A percentile compares a stretch with the other conserved stretches of the same genome.
These are phyloP conservation scores for Schizothecium vesticola DNA, from an alignment of 495 filamentous ascomycete species.

Conservation along the genomic window DNA sequence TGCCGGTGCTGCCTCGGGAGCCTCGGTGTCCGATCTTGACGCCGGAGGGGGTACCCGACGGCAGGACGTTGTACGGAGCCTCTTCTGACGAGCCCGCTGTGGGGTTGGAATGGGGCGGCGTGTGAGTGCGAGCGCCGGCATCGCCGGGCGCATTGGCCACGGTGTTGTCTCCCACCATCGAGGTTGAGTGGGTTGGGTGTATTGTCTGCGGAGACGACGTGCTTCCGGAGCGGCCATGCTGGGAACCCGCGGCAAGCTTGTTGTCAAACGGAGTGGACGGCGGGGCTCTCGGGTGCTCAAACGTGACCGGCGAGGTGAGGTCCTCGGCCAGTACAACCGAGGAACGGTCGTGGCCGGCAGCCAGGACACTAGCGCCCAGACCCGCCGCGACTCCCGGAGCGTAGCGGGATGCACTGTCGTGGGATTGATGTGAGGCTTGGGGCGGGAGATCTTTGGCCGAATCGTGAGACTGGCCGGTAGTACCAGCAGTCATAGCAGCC, in stretches of 20 bases:
- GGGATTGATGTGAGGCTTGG: not conserved
- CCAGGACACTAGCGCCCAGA: conserved; percentile 10
- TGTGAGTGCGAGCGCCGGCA: not conserved
- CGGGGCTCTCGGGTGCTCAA: conserved; percentile 22
- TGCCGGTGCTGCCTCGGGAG: not conserved
- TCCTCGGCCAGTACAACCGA: not conserved
- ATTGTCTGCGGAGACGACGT: not conserved
- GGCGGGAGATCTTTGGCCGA: not conserved
- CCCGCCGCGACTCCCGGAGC: conserved; percentile 12
- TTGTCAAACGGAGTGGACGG: conserved; percentile 7
- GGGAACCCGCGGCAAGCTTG: not conserved
- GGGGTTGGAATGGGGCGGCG: not conserved
- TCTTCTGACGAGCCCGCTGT: not conserved
- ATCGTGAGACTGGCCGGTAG: not conserved
- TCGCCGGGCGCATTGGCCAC: conserved; percentile 9
- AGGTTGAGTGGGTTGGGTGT: not conserved
- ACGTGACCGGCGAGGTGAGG: conserved; percentile 3
- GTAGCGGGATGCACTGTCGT: not conserved
- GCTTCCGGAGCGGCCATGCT: not conserved
- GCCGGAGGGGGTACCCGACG: conserved; percentile 4
- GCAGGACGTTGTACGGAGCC: not conserved
- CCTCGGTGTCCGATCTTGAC: not conserved
- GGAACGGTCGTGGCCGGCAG: not conserved
- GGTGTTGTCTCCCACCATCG: not conserved
- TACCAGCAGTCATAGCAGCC: not conserved